A percentile compares a stretch with the other conserved stretches of the same genome.
phyloP scores from a whole-genome alignment of 2,329 filamentous ascomycete genomes.

The Pyricularia sp. region DNA sequence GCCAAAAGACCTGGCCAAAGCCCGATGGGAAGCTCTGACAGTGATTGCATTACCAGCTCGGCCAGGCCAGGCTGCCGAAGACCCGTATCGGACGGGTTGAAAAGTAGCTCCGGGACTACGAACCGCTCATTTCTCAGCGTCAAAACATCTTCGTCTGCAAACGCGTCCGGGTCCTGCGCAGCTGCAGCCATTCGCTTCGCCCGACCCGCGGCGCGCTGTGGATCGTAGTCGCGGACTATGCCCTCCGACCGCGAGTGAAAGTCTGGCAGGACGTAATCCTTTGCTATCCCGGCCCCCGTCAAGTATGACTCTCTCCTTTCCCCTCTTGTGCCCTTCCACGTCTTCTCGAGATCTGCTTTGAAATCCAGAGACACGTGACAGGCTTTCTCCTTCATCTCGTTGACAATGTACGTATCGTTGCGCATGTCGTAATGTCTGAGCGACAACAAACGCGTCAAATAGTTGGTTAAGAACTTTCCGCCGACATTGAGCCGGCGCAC shows the following conservation, averaged over 20 bases:
- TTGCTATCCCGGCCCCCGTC: slow-evolving; percentile 54
- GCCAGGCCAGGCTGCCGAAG: slow-evolving; percentile 75
- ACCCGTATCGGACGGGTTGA: slow-evolving; percentile 73
- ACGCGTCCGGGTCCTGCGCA: slow-evolving; percentile 24
- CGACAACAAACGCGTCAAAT: slow-evolving; percentile 81
- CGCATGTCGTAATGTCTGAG: slow-evolving; percentile 92
- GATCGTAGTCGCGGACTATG: slow-evolving; percentile 68
- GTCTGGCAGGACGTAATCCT: slow-evolving; percentile 90
- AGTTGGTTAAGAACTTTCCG: slow-evolving; percentile 88
- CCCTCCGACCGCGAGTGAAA: slow-evolving; percentile 54
- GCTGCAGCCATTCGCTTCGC: neutral
- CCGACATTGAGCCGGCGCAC: slow-evolving; percentile 82
- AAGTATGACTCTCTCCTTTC: slow-evolving; percentile 41
- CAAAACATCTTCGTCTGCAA: slow-evolving; percentile 64
- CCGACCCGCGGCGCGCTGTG: slow-evolving; percentile 37
- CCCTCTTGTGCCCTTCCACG: slow-evolving; percentile 69
- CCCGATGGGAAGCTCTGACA: slow-evolving; percentile 67
- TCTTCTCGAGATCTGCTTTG: slow-evolving; percentile 63
- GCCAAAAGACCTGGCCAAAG: slow-evolving; percentile 76
- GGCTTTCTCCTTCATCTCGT: slow-evolving; percentile 87
- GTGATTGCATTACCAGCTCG: slow-evolving; percentile 71
- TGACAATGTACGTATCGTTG: slow-evolving; percentile 86
- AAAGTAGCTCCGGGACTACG: slow-evolving; percentile 78
- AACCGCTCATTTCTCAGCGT: slow-evolving; percentile 91
- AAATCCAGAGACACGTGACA: slow-evolving; percentile 81